Conservation (phyloP, 2,329 filamentous ascomycete genomes). For the Huntiella bhutanensis region DNA sequence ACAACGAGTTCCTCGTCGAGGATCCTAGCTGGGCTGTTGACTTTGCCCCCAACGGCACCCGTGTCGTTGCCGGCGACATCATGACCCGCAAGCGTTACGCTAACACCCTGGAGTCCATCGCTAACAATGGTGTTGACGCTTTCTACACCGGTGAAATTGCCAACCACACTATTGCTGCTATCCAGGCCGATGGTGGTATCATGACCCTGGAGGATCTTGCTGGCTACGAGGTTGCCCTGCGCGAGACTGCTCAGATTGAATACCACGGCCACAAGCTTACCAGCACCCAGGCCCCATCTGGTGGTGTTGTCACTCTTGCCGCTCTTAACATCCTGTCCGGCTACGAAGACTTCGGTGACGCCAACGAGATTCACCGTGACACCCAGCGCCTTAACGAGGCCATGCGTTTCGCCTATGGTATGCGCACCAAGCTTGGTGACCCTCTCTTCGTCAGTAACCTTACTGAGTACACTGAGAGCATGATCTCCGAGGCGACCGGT, state of each 20-base stretch:
- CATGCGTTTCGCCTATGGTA: constrained; percentile 62
- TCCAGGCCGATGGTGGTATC: constrained; percentile 56
- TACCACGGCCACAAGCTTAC: constrained; percentile 56
- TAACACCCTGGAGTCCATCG: constrained; percentile 52
- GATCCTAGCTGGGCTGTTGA: constrained; percentile 65
- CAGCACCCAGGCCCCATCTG: constrained; percentile 48
- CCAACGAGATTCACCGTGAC: constrained; percentile 35
- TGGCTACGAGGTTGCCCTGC: constrained; percentile 50
- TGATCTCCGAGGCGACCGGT: constrained; percentile 43
- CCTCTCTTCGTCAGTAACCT: constrained; percentile 47
- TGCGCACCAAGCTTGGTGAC: constrained; percentile 56
- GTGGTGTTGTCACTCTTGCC: constrained; percentile 53
- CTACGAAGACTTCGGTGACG: constrained; percentile 44
- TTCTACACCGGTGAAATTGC: constrained; percentile 62
- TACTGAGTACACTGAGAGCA: constrained; percentile 39
- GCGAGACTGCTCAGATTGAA: constrained; percentile 39
- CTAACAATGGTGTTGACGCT: constrained; percentile 42
- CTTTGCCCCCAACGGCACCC: constrained; percentile 58
- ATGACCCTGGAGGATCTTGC: constrained; percentile 63
- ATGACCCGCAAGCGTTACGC: constrained; percentile 61
- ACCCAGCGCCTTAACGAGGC: constrained; percentile 71
- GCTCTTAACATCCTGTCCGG: constrained; percentile 57
- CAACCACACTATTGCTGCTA: constrained; percentile 48
- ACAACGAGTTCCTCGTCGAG: constrained; percentile 44
- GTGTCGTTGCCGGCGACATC: constrained; percentile 47